These are phyloP conservation scores for Centella asiatica DNA, from an alignment of 129 eudicot species.

Conservation along the genomic window DNA sequence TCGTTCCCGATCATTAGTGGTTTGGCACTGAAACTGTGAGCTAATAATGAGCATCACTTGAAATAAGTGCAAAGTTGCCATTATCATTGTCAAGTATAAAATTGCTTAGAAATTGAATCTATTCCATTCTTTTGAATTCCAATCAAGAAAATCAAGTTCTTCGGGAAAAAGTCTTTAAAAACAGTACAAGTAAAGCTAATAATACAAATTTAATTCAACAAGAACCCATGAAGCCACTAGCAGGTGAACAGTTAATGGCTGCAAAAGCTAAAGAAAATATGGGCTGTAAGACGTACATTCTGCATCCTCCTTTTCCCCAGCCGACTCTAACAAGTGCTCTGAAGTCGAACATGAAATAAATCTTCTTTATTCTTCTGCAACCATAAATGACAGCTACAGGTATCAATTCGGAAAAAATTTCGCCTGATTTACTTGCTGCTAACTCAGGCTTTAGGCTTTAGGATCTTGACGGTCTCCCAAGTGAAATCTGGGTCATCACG, in stretches of 20 bases:
- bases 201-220: not conserved
- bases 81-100: too few species aligned
- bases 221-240: conserved; percentile 3
- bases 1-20: too few species aligned
- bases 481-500: conserved; percentile 71
- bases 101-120: too few species aligned
- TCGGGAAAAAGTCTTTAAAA: too few species aligned
- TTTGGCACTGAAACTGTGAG: too few species aligned
- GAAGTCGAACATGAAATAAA: conserved; percentile 6
- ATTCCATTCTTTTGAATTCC: not conserved
- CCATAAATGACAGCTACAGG: conserved; percentile 10
- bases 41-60: too few species aligned
- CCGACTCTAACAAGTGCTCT: too few species aligned
- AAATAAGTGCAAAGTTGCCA: too few species aligned
- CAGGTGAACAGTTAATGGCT: conserved; percentile 1
- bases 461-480: conserved; percentile 69
- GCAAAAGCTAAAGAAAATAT: not conserved
- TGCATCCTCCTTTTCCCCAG: too few species aligned
- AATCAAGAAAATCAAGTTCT: not conserved
- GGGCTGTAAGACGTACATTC: too few species aligned
- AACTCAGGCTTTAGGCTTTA: conserved; percentile 46
- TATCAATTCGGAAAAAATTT: not conserved
- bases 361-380: conserved; percentile 28
- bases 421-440: not conserved
- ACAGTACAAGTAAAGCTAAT: not conserved